Base-by-base conservation (phyloP, 2,329 filamentous ascomycete genomes). In the Colletotrichum spinosum region DNA sequence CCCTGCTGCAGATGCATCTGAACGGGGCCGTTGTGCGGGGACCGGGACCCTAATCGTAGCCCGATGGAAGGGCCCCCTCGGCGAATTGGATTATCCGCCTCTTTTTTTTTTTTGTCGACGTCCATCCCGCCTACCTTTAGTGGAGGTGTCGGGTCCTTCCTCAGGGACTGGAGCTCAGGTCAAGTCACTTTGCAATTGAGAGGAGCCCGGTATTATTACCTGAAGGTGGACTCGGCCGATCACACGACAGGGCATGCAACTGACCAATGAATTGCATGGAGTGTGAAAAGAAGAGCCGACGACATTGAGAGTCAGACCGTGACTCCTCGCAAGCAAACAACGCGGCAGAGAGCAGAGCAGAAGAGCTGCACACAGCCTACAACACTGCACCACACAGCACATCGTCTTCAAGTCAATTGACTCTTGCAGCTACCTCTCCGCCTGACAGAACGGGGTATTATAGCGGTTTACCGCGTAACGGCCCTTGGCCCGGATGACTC, bases 51-150 rank as follows among this genome's bases (percentile, higher is more conserved):
- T 35, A 17, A 17, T 17, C 2, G 17, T 17, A 17, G 17, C n/a
- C n/a, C n/a, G n/a, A 17, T 52, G 38, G 41, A 59, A 53, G 53
- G 52, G 35, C 11, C n/a, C 11, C n/a, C 11, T 4, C 63, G 63
- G 63, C 59, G 58, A 61, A 63, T 66, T 63, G 48, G 53, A 66
- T 63, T 50, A 56, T 66, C 63, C 63, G 63, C 38, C 46, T 49
- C 50, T 33, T 9, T 34, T 38, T 42, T 44, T 35, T 38, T 9
- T 15, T 17, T 12, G 34, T 44, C n/a, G n/a, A 25, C 15, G 25
- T 17, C 5, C 13, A 3, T 15, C 15, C 15, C 15, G 15, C 15
- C 15, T 17, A 15, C 15, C 15, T 15, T 1, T 15, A 17, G 15
- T 17, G 15, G 15, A 17, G 17, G 17, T 17, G 17, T 17, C 17